Conservation (phyloP, 2,329 filamentous ascomycete genomes). For the Onygenales sp. region DNA sequence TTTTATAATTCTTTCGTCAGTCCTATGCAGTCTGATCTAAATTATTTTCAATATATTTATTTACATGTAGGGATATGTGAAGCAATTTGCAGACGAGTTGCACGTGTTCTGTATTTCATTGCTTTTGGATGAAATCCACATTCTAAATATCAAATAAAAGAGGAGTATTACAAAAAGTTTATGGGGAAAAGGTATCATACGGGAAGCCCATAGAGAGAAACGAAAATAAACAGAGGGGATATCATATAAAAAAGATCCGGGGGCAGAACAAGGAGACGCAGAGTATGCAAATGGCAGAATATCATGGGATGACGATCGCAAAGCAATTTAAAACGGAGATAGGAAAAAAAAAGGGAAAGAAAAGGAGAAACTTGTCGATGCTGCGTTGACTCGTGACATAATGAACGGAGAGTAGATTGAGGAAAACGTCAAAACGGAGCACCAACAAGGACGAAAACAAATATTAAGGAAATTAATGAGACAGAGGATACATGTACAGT, state of each 20-base stretch:
- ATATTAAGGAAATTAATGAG: background rate
- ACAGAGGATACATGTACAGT: background rate
- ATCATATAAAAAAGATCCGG: conserved; percentile 26
- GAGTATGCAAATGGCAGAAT: conserved; percentile 16
- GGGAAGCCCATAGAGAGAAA: conserved; percentile 2
- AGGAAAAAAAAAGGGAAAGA: conserved; percentile 20
- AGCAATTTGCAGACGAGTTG: too few relatives aligned
- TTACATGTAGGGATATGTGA: background rate
- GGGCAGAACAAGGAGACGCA: background rate
- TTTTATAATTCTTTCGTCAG: too few relatives aligned
- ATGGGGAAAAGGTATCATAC: background rate
- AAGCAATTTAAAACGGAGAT: conserved; percentile 15
- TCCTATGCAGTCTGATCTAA: too few relatives aligned
- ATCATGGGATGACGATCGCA: conserved; percentile 13
- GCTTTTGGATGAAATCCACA: background rate
- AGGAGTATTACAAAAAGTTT: conserved; percentile 10
- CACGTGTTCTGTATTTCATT: background rate
- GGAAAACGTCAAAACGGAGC: background rate
- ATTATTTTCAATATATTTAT: too few relatives aligned
- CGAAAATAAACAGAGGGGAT: conserved; percentile 31
- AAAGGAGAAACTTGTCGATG: background rate
- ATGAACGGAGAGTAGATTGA: background rate
- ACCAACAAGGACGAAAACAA: background rate
- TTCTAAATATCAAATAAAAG: conserved; percentile 5
- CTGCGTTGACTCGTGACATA: conserved; percentile 5